Percentiles rank a stretch among this genome's conserved stretches.
Evolutionary conservation across 805 yeast genomes (phyloP).

Genomic region (Kuraishia capsulata): DNA sequence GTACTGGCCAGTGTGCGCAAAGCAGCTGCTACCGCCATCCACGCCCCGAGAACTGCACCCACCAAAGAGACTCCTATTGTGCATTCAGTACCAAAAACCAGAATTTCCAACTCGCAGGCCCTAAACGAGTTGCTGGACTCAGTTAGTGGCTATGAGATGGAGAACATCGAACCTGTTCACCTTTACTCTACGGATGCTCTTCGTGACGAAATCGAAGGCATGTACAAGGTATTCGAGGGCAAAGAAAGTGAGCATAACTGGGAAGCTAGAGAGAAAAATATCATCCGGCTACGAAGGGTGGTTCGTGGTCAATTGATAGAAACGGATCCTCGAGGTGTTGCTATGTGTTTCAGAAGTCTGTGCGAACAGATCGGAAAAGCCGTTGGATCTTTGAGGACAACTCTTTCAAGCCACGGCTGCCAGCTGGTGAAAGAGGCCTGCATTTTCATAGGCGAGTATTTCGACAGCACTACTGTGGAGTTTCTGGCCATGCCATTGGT

Average conservation of each 20-base stretch:
- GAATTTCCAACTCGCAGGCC: neutral
- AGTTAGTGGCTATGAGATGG: conserved; percentile 28
- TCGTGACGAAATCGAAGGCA: conserved; percentile 16
- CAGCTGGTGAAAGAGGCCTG: conserved; percentile 65
- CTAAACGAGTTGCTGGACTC: conserved; percentile 9
- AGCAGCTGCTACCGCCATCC: neutral
- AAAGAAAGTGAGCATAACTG: conserved; percentile 88
- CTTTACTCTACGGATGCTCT: conserved; percentile 19
- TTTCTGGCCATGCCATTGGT: conserved; percentile 35
- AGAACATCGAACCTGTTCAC: conserved; percentile 24
- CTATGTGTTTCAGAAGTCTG: conserved; percentile 26
- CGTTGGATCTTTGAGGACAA: conserved; percentile 69
- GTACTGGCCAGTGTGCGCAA: conserved; percentile 1
- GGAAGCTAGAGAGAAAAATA: conserved; percentile 58
- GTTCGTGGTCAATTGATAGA: conserved; percentile 46
- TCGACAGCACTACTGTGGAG: conserved; percentile 42
- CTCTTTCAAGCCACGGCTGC: conserved; percentile 69
- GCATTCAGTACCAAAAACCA: neutral
- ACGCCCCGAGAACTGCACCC: neutral
- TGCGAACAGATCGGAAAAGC: conserved; percentile 60
- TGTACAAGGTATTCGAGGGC: conserved; percentile 40
- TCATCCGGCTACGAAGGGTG: conserved; percentile 47
- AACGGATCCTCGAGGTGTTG: conserved; percentile 23
- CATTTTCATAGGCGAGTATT: conserved; percentile 24
- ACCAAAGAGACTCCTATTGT: neutral